Evolutionary conservation across 768 basidiomycete genomes (phyloP), one percentile per base, ranked within the genome.

Genomic region (Paxillus rubicundulus): DNA sequence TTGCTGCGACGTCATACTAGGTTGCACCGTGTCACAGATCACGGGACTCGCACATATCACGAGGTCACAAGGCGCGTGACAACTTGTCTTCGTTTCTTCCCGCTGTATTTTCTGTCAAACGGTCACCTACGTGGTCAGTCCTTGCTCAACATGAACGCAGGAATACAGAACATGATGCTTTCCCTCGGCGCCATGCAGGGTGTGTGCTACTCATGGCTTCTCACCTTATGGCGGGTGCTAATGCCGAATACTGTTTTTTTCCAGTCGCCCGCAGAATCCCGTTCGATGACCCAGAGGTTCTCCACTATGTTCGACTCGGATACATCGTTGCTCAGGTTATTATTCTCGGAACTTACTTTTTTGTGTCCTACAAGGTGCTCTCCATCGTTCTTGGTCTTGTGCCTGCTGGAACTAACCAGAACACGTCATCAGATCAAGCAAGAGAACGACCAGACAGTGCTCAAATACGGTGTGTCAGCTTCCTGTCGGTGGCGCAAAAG

Each of bases 111-210:
- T 54, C 49, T 49, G 45, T 58, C 45, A 54, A 30, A 36, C 44
- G 7, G 63, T 53, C n/a, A n/a, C n/a, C 54, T 55, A 52, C 48
- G 50, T 53, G 51, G 54, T 54, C 51, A 40, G n/a, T 49, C 37
- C 37, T 61, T 14, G 48, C 27, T 57, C 58, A 79, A 64, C 63
- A 90, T 89, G 86, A 89, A 84, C 76, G 70, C 87, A 32, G 85
- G 84, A 45, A 73, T 92, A 28, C 80, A 86, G 63, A 96, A 91
- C 72, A 77, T 98, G 53, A 79, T 88, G 61, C 81, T 98, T 64
- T 96, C 93, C 47, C 87, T 98, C 58, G 92, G 85, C 46, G 92
- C 86, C 57, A 95, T 97, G 95, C 95, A 97, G 68, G 53, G 92
- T 92, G 49, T 45, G 77, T 63, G 24, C 0, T 13, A 27, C 5